Base-by-base conservation (phyloP, 1,284 basidiomycete genomes). In the Leucoagaricus sp. region DNA sequence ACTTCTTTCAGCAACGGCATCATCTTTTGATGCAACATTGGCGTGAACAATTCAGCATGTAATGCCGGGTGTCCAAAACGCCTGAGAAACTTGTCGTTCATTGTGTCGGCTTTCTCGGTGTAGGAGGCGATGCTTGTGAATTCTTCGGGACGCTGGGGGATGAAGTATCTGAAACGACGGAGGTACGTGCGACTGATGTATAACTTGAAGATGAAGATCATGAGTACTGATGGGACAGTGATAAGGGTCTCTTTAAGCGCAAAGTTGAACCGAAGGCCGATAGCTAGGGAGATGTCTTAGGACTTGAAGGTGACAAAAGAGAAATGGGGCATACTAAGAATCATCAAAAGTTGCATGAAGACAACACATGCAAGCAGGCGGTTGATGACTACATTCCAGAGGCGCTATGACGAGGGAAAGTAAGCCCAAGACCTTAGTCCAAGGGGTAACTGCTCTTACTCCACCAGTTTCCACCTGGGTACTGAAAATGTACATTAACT, bases 361-460 rank as follows among this genome's bases (percentile, higher is more conserved):
- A 95, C 68, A 5, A 89, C 79, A 29, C 82, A 85, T 49, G 83
- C 78, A 19, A 96, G 73, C 21, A 96, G 72, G 52, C 94, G 86
- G 69, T 98, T 98, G 73, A 93, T 80, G 51, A 91, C 82, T n/a
- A 95, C 87, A 67, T 96, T 96, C 94, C 94, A 98, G 61, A 96
- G 77, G 10, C 94, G 89, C 90, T 92, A 61, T 12, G 45, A 21
- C 13, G 44, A 6, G 49, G 25, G 26, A 63, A 13, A 63, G 46
- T 21, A 54, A 31, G n/a, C 13, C 44, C 28, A 34, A 38, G 17
- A 31, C 25, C 23, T n/a, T 42, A 12, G 42, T 49, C 40, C 21
- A 19, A 44, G 21, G 38, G 34, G 21, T 38, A 10, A 15, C 80
- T n/a, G n/a, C n/a, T n/a, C 89, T 64, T 69, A 92, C 89, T 19